Evolutionary conservation across 257 asterid species (phyloP).

Genomic region (Nyctanthes arbortristis): DNA sequence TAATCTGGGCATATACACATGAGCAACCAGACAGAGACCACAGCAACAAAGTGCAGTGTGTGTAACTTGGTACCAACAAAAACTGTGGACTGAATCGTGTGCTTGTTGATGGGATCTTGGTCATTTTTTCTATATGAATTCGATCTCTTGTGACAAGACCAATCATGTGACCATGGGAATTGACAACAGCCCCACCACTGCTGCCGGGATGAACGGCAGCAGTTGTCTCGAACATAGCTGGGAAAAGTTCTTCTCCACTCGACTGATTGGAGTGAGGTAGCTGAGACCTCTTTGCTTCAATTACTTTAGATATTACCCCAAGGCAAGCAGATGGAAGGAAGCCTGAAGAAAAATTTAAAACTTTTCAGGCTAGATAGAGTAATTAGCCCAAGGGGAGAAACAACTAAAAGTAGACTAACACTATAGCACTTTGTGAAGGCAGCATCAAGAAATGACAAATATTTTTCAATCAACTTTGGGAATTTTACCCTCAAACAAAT

Average conservation of each 20-base stretch:
- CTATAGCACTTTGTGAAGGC: conserved; percentile 7
- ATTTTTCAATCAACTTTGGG: background rate
- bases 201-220: conserved; percentile 99
- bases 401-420: background rate
- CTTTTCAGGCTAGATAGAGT: conserved; percentile 8
- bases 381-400: background rate
- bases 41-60: too few species aligned
- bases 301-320: conserved; percentile 90
- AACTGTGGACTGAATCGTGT: too few species aligned
- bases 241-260: conserved; percentile 39
- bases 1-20: too few species aligned
- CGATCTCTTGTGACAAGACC: conserved; percentile 96
- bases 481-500: background rate
- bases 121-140: conserved; percentile 6
- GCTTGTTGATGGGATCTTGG: too few species aligned
- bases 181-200: conserved; percentile 97
- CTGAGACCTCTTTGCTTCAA: conserved; percentile 58
- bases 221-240: conserved; percentile 98
- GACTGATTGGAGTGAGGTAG: conserved; percentile 27
- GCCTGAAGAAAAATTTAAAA: conserved; percentile 43
- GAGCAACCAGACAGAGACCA: too few species aligned
- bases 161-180: conserved; percentile 77
- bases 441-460: background rate
- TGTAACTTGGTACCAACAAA: too few species aligned
- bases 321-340: conserved; percentile 82